phyloP scores from a whole-genome alignment of 257 asterid genomes.

The Gentiana straminea region DNA sequence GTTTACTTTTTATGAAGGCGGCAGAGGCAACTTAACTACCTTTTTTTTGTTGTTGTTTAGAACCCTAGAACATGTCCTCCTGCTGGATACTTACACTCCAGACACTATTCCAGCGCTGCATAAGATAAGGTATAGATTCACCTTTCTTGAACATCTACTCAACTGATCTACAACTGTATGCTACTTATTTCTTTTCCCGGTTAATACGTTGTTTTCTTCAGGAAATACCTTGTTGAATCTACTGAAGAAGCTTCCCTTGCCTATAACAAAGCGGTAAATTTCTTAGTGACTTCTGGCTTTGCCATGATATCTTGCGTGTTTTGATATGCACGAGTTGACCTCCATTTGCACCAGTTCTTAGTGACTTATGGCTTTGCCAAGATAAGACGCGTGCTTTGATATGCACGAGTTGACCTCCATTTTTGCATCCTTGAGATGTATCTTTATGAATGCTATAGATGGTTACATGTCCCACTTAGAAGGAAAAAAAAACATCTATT shows the following conservation, averaged over 20 bases:
- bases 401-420: not conserved
- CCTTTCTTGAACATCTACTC: not conserved
- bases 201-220: conserved; percentile 16
- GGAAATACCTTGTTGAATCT: conserved; percentile 86
- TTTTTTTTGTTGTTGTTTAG: conserved; percentile 27
- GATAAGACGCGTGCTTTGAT: not conserved
- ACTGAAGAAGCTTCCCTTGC: conserved; percentile 97
- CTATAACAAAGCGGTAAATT: conserved; percentile 83
- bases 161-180: not conserved
- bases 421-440: not conserved
- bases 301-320: not conserved
- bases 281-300: conserved; percentile 5
- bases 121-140: conserved; percentile 58
- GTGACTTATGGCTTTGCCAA: not conserved
- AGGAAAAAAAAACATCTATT: no score
- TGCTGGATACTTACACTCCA: conserved; percentile 83
- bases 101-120: conserved; percentile 94
- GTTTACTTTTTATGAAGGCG: no score
- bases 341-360: conserved; percentile 6
- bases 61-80: conserved; percentile 86
- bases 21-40: no score
- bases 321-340: not conserved
- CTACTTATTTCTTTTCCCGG: not conserved
- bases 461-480: no score
- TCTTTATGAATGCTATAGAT: not conserved